Percentiles rank a stretch among this genome's conserved stretches.
Evolutionary conservation across 164 flowering plant species (phyloP).

Genomic region (Piper longum): DNA sequence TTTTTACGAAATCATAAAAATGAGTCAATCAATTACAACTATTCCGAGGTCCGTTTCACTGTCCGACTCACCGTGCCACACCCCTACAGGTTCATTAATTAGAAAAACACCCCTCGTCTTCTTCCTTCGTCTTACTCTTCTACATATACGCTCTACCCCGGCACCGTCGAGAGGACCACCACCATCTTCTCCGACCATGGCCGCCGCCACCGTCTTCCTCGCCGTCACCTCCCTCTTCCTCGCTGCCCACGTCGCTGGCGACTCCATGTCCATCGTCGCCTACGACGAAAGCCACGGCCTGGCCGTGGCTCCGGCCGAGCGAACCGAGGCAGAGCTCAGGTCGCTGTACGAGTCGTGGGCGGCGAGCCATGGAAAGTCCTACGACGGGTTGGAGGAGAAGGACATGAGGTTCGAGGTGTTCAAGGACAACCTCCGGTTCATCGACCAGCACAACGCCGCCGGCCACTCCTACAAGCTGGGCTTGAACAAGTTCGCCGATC

Average conservation of each 20-base stretch:
- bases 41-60: too few species aligned
- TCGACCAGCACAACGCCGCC: conserved; percentile 54
- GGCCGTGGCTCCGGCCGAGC: not conserved
- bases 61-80: too few species aligned
- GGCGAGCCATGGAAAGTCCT: conserved; percentile 33
- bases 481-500: conserved; percentile 67
- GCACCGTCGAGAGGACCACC: too few species aligned
- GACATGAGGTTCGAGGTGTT: conserved; percentile 10
- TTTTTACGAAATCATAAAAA: too few species aligned
- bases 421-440: conserved; percentile 45
- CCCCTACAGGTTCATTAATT: too few species aligned
- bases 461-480: conserved; percentile 44
- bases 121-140: too few species aligned
- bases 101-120: too few species aligned
- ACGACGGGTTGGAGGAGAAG: conserved; percentile 45
- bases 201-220: not conserved
- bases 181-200: not conserved
- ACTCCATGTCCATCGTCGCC: conserved; percentile 23
- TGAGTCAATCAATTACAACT: too few species aligned
- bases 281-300: conserved; percentile 6
- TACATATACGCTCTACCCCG: too few species aligned
- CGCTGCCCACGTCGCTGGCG: conserved; percentile 11
- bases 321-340: conserved; percentile 36
- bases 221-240: conserved; percentile 6
- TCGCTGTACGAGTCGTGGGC: conserved; percentile 44